Percentiles rank a stretch among this genome's conserved stretches.
Conservation (phyloP, 495 filamentous ascomycete genomes). For the Diplogelasinospora grovesii region DNA sequence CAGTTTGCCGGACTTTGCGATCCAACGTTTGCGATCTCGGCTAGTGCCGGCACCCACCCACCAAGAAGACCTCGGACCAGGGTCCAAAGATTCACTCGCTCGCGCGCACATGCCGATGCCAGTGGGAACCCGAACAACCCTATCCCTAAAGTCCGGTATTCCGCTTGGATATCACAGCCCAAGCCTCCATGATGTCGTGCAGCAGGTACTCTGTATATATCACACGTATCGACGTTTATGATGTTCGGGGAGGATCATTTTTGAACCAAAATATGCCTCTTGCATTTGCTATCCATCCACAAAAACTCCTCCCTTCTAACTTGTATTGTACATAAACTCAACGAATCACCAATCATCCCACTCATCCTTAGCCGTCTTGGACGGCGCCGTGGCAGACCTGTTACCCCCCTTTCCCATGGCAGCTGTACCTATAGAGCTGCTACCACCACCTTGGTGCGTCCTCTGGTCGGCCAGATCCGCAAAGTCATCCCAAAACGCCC, state of each 20-base stretch:
- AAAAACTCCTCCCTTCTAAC: no score
- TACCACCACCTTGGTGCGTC: constrained; percentile 25
- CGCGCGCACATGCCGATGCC: constrained; percentile 19
- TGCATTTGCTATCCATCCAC: no score
- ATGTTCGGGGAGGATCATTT: no score
- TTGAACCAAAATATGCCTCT: no score
- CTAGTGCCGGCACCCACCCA: constrained; percentile 34
- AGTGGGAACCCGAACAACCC: no score
- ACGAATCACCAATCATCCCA: constrained; percentile 68
- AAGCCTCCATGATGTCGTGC: background rate
- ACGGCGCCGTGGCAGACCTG: constrained; percentile 26
- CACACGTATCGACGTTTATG: no score
- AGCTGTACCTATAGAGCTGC: constrained; percentile 59
- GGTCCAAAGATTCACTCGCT: background rate
- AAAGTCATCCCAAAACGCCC: constrained; percentile 89
- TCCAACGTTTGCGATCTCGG: constrained; percentile 16
- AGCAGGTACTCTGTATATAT: no score
- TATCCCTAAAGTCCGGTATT: no score
- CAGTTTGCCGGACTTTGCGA: constrained; percentile 13
- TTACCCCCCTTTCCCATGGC: constrained; percentile 57
- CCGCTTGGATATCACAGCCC: no score
- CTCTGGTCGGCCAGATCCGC: constrained; percentile 45
- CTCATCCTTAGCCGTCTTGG: constrained; percentile 43
- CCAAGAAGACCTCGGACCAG: constrained; percentile 17
- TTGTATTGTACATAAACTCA: no score